A percentile compares a stretch with the other conserved stretches of the same genome.
Evolutionary conservation across 2,329 filamentous ascomycete species (phyloP).

Genomic region (Colletotrichum tanaceti): DNA sequence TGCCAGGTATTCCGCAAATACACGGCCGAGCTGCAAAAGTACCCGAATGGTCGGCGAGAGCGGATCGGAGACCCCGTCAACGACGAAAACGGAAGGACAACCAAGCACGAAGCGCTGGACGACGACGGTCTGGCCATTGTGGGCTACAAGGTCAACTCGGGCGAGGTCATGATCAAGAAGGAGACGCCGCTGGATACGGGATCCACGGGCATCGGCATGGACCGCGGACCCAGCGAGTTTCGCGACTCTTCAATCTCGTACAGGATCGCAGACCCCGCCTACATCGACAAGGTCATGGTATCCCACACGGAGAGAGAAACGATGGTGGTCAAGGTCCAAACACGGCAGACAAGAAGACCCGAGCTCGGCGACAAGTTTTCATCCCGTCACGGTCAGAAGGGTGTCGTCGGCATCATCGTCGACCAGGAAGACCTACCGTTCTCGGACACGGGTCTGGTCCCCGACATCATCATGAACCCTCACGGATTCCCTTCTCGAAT

Average conservation of each 20-base stretch:
- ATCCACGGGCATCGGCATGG: constrained; percentile 76
- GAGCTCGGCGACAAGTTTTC: constrained; percentile 99
- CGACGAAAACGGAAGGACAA: constrained; percentile 70
- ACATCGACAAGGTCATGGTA: constrained; percentile 97
- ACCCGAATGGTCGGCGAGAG: constrained; percentile 81
- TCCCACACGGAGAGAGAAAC: constrained; percentile 89
- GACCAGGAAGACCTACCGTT: constrained; percentile 98
- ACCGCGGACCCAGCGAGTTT: constrained; percentile 71
- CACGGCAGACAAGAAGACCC: constrained; percentile 92
- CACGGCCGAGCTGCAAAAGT: constrained; percentile 85
- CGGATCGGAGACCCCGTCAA: constrained; percentile 70
- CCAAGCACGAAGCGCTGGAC: constrained; percentile 80
- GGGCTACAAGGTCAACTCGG: constrained; percentile 79
- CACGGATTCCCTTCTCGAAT: constrained; percentile 99
- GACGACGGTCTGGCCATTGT: constrained; percentile 90
- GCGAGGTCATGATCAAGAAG: constrained; percentile 92
- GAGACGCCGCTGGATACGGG: constrained; percentile 83
- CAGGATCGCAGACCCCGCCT: constrained; percentile 83
- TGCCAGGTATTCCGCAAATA: constrained; percentile 99
- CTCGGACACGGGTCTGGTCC: constrained; percentile 88
- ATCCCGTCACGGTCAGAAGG: constrained; percentile 97
- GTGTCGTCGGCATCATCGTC: constrained; percentile 95
- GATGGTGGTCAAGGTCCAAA: constrained; percentile 91
- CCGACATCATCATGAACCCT: constrained; percentile 99
- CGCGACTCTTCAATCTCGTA: constrained; percentile 80